A percentile compares a stretch with the other conserved stretches of the same genome.
Evolutionary conservation across 1,284 basidiomycete genomes (phyloP).

Genomic region (Cutaneotrichosporon curvatum): DNA sequence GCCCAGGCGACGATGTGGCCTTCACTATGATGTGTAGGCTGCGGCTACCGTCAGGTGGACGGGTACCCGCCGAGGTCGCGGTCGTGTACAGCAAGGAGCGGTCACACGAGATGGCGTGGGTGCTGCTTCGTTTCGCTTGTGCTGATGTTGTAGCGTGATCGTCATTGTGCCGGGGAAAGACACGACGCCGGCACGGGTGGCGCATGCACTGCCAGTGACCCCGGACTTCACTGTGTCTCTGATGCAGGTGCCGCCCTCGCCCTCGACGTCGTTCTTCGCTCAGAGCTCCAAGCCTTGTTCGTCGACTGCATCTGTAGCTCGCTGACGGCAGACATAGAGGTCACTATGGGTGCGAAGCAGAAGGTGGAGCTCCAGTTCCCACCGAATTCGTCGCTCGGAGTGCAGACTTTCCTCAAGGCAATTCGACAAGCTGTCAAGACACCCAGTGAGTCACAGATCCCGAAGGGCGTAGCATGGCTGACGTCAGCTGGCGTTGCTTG

Average conservation of each 20-base stretch:
- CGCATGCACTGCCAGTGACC: slow-evolving; percentile 26
- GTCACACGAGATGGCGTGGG: neutral
- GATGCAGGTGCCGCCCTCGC: slow-evolving; percentile 38
- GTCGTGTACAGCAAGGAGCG: slow-evolving; percentile 6
- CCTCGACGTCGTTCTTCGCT: slow-evolving; percentile 38
- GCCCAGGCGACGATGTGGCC: slow-evolving; percentile 19
- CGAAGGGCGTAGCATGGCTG: neutral
- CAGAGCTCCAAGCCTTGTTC: slow-evolving; percentile 38
- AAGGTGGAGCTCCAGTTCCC: slow-evolving; percentile 68
- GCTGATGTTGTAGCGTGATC: slow-evolving; percentile 20
- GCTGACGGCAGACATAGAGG: slow-evolving; percentile 14
- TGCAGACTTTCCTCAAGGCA: slow-evolving; percentile 28
- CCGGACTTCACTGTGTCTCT: slow-evolving; percentile 22
- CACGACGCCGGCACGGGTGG: slow-evolving; percentile 10
- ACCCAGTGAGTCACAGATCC: slow-evolving; percentile 9
- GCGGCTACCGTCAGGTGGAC: slow-evolving; percentile 1
- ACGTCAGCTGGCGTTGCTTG: slow-evolving; percentile 7
- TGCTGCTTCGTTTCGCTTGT: neutral
- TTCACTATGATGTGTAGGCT: slow-evolving; percentile 21
- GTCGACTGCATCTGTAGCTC: slow-evolving; percentile 2
- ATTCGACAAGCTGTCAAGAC: slow-evolving; percentile 13
- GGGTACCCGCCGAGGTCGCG: slow-evolving; percentile 22
- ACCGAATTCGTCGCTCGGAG: slow-evolving; percentile 36
- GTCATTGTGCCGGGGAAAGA: slow-evolving; percentile 17
- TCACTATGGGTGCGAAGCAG: slow-evolving; percentile 55